Evolutionary conservation across 2,329 filamentous ascomycete species (phyloP), one percentile per base, ranked within the genome.

Genomic region (Piedraia hortae): DNA sequence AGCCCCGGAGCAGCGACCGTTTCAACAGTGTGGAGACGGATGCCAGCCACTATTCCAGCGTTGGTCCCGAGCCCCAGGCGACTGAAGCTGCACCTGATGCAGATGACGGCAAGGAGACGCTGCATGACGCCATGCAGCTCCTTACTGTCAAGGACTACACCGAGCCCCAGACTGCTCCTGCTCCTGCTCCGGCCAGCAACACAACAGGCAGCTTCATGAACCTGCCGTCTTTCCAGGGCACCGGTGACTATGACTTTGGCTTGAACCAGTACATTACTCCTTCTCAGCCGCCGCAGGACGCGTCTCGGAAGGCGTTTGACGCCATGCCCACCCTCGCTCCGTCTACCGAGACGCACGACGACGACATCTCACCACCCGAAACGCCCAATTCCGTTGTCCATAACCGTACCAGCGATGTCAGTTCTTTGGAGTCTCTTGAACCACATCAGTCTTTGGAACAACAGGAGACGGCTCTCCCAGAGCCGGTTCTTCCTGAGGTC

Each of bases 361-460:
- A 10, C 7, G 31, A 40, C 10, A 28, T 31, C 15, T 36, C 36
- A 14, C 34, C 31, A 33, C 44, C 56, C 50, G 24, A 53, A 64
- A 88, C 77, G 5, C 80, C 82, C 8, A 73, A 78, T 21, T 93
- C 82, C 4, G 80, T 93, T 11, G 82, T 91, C 31, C 72, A 74
- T 29, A 73, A 80, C 24, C 10, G 6, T 12, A 23, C 18, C 5
- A 26, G 18, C 12, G 34, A 31, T 19, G 27, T 25, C 19, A 34
- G 22, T 23, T 35, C 15, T 24, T 26, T 20, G 26, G 26, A 18
- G 18, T 31, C 28, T 21, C 32, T 37, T 13, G 30, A 34, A 16
- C 13, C 15, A 13, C 11, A 12, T 10, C 11, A 12, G 12, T 4
- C 14, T 10, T 2, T 4, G 7, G 24, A 11, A 7, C 20, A 22